Evolutionary conservation across 2,329 filamentous ascomycete genomes (phyloP), one percentile per base, ranked within the genome.

Genomic region (Gremmenia infestans): DNA sequence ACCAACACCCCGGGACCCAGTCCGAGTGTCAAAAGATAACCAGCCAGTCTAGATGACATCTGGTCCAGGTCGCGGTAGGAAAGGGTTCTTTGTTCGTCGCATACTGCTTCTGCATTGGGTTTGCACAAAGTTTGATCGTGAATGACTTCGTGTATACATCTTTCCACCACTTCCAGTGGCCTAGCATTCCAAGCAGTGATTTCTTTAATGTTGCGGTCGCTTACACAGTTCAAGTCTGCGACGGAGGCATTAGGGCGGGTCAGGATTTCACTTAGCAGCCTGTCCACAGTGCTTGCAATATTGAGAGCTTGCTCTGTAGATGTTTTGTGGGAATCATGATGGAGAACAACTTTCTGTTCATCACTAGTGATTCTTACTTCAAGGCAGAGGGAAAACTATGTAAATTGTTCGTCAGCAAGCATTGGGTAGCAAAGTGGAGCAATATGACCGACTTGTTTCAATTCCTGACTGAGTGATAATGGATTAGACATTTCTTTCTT

Each of bases 81-180:
- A 12, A 57, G 32, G 8, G 53, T 35, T 17, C 50, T 53, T 42
- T 60, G 57, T 54, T 50, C 59, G 17, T 47, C 50, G 47, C 51
- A 51, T 19, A 60, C 56, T 23, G 59, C 59, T 45, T 50, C 49
- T 19, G 59, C 49, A 15, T 55, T 25, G 17, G 56, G 56, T 19
- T 43, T 12, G 15, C 7, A 1, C 22, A 42, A 32, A 4, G 23
- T 14, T 32, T 42, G 36, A 17, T 28, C 36, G 15, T 40, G 48
- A 36, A 66, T 58, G 22, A 59, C 23, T n/a, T 65, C 60, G 45
- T 66, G 62, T n/a, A 65, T 56, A 42, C 52, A 57, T 39, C 50
- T 46, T 4, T 46, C 46, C 17, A 14, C 48, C 19, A 25, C 37
- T 19, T 37, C 52, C 17, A 42, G 48, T 35, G 19, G 37, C 23